Conservation (phyloP, 345 rosid genomes). For the Populus alba region DNA sequence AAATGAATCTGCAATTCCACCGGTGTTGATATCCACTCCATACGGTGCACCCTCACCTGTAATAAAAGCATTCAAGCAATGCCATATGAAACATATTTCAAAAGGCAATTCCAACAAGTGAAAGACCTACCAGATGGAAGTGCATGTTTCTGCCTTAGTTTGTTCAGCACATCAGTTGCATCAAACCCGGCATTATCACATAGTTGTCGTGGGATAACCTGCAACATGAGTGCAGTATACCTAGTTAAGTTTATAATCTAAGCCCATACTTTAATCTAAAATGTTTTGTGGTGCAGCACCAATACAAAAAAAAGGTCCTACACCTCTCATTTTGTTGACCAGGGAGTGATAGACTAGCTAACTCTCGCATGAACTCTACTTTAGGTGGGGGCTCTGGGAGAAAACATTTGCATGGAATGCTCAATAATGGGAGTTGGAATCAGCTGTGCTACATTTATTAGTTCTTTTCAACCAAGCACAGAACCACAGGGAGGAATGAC, state of each 20-base stretch:
- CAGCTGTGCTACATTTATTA: not conserved
- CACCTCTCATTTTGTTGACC: not conserved
- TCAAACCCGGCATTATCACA: slow-evolving; percentile 99
- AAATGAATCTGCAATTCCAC: slow-evolving; percentile 94
- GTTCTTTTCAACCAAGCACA: not conserved
- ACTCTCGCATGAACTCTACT: not conserved
- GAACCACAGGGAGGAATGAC: not conserved
- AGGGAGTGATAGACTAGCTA: not conserved
- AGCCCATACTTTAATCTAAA: not conserved
- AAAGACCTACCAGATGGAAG: slow-evolving; percentile 67
- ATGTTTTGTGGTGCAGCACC: not conserved
- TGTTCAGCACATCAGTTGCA: slow-evolving; percentile 97
- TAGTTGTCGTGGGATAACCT: slow-evolving; percentile 95
- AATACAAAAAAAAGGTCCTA: not conserved
- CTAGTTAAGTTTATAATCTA: not conserved
- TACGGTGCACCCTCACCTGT: slow-evolving; percentile 87
- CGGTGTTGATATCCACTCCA: slow-evolving; percentile 95
- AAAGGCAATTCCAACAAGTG: not conserved
- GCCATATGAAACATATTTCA: not conserved
- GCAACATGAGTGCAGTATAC: slow-evolving; percentile 14
- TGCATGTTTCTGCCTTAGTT: slow-evolving; percentile 93
- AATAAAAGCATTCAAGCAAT: not conserved
- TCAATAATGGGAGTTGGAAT: not conserved
- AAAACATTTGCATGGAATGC: not conserved
- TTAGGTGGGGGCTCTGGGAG: not conserved